These are phyloP conservation scores for Lasiosphaeris hirsuta DNA, from an alignment of 495 filamentous ascomycete genomes.

Conservation along the genomic window DNA sequence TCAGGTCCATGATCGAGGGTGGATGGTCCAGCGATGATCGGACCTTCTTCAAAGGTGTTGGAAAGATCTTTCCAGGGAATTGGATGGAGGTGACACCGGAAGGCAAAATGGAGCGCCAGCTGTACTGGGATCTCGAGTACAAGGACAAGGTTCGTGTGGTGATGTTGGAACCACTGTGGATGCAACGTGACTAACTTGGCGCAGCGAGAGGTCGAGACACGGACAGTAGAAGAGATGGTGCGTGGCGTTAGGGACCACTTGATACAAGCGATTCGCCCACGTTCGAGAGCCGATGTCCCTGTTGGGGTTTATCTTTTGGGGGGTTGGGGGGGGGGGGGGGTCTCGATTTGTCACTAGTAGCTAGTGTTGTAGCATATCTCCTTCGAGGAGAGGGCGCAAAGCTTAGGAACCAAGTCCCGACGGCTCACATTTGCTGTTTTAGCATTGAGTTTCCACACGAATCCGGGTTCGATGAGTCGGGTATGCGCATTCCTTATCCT, in stretches of 20 bases:
- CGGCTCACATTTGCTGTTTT: constrained; percentile 39
- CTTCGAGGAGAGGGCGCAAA: constrained; percentile 35
- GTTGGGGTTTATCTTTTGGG: constrained; percentile 52
- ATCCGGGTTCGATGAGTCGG: constrained; percentile 46
- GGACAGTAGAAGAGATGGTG: constrained; percentile 44
- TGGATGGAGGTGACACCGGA: constrained; percentile 30
- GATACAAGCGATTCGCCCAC: constrained; percentile 44
- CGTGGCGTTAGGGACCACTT: constrained; percentile 42
- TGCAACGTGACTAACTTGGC: background rate
- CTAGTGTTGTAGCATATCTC: constrained; percentile 50
- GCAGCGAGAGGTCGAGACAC: constrained; percentile 25
- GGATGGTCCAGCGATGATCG: constrained; percentile 37
- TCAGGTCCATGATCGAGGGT: constrained; percentile 34
- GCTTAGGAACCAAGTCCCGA: constrained; percentile 33
- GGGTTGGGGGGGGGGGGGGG: no score
- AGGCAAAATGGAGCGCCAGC: constrained; percentile 26
- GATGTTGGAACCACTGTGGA: no score
- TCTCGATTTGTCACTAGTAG: constrained; percentile 50
- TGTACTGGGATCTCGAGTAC: constrained; percentile 51
- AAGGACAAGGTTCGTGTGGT: constrained; percentile 39
- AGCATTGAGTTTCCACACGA: constrained; percentile 47
- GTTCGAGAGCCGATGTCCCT: constrained; percentile 51
- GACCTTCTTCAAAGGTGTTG: constrained; percentile 47
- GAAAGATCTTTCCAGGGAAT: constrained; percentile 37
- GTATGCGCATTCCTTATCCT: constrained; percentile 17